These are phyloP conservation scores for Podospora sp. DNA, from an alignment of 495 filamentous ascomycete species.

Conservation along the genomic window DNA sequence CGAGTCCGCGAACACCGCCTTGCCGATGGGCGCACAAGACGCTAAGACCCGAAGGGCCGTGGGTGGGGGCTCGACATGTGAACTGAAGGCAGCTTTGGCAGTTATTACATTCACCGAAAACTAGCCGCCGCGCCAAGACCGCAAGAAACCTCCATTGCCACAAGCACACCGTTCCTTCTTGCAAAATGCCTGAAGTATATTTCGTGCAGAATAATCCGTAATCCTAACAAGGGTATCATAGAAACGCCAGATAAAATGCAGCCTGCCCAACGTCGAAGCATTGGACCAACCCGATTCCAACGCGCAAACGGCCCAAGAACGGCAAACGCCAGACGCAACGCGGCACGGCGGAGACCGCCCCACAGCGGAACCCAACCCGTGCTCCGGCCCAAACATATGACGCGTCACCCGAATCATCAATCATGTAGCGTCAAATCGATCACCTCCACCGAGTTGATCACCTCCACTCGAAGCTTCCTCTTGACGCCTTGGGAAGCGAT, in stretches of 20 bases:
- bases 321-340: too few species aligned
- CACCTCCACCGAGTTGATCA: slow-evolving; percentile 24
- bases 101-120: not conserved
- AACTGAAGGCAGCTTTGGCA: not conserved
- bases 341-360: too few species aligned
- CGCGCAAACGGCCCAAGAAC: not conserved
- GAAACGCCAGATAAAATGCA: not conserved
- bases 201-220: not conserved
- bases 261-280: not conserved
- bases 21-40: not conserved
- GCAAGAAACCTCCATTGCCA: not conserved
- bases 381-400: slow-evolving; percentile 4
- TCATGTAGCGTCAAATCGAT: slow-evolving; percentile 27
- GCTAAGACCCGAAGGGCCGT: not conserved
- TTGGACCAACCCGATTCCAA: not conserved
- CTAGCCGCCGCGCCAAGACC: not conserved
- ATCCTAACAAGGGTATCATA: not conserved
- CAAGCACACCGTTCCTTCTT: not conserved
- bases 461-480: slow-evolving; percentile 15
- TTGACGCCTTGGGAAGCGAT: slow-evolving; percentile 4
- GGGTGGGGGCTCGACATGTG: not conserved
- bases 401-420: not conserved
- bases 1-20: not conserved
- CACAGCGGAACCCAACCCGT: not conserved
- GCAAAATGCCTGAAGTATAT: not conserved